phyloP scores from a whole-genome alignment of 2,329 filamentous ascomycete species.

The Fusarium chlamydosporum region DNA sequence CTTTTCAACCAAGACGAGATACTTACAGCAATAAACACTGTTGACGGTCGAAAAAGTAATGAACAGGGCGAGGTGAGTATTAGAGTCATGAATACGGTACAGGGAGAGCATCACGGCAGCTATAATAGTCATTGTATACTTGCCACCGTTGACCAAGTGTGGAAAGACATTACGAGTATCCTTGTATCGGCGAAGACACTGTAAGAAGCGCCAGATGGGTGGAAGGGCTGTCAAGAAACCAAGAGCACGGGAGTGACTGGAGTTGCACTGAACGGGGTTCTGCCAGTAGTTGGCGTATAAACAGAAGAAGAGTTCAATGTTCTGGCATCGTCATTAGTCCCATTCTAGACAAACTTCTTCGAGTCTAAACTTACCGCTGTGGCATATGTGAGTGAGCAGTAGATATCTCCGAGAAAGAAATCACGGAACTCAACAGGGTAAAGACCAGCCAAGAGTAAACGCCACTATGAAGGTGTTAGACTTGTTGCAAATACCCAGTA shows the following conservation, averaged over 20 bases:
- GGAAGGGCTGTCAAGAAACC: constrained; percentile 89
- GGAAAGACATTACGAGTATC: constrained; percentile 92
- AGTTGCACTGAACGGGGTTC: constrained; percentile 84
- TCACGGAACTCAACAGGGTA: constrained; percentile 97
- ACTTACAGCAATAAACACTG: constrained; percentile 81
- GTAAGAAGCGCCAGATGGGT: constrained; percentile 89
- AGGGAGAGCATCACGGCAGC: constrained; percentile 84
- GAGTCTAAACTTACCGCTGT: constrained; percentile 75
- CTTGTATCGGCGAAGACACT: constrained; percentile 89
- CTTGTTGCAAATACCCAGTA: too few species aligned
- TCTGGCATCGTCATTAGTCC: constrained; percentile 64
- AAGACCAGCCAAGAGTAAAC: constrained; percentile 84
- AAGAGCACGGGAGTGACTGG: constrained; percentile 82
- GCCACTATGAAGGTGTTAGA: constrained; percentile 71
- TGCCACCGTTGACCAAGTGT: constrained; percentile 91
- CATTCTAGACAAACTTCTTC: background rate
- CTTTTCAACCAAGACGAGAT: background rate
- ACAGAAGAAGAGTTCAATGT: constrained; percentile 94
- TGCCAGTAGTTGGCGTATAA: constrained; percentile 86
- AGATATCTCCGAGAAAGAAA: constrained; percentile 98
- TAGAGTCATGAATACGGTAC: constrained; percentile 79
- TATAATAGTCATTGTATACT: constrained; percentile 88
- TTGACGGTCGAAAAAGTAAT: constrained; percentile 87
- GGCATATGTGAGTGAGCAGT: constrained; percentile 93
- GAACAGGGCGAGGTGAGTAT: constrained; percentile 76